Conservation (phyloP, 768 basidiomycete species). For the Psilocybe azurescens region DNA sequence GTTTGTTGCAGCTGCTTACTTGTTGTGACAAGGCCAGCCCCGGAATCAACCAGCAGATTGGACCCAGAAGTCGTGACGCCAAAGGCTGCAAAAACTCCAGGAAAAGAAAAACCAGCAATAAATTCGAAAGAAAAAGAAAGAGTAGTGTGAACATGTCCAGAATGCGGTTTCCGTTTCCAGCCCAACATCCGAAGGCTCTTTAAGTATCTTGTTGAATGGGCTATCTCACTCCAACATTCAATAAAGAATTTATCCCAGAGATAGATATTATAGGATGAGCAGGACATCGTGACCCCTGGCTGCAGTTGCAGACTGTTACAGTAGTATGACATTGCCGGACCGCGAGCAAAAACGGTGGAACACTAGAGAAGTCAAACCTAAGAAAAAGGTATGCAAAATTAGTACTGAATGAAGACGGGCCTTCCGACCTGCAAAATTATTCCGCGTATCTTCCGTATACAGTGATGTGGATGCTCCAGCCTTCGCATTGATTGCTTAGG, state of each 20-base stretch:
- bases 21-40: slow-evolving; percentile 48
- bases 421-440: background rate
- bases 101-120: slow-evolving; percentile 13
- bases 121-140: background rate
- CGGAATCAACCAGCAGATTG: slow-evolving; percentile 48
- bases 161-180: background rate
- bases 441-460: background rate
- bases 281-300: background rate
- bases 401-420: background rate
- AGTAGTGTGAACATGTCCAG: background rate
- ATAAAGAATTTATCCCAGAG: background rate
- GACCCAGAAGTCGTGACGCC: slow-evolving; percentile 48
- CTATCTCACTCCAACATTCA: background rate
- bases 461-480: background rate
- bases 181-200: background rate
- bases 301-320: background rate
- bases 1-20: slow-evolving; percentile 29
- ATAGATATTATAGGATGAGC: background rate
- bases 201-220: background rate
- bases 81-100: slow-evolving; percentile 47
- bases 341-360: background rate
- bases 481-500: background rate
- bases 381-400: background rate
- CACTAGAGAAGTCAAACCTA: background rate
- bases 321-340: no score